Evolutionary conservation across 306 rosid genomes (phyloP), one percentile per base, ranked within the genome.

Genomic region (Rubus idaeus): DNA sequence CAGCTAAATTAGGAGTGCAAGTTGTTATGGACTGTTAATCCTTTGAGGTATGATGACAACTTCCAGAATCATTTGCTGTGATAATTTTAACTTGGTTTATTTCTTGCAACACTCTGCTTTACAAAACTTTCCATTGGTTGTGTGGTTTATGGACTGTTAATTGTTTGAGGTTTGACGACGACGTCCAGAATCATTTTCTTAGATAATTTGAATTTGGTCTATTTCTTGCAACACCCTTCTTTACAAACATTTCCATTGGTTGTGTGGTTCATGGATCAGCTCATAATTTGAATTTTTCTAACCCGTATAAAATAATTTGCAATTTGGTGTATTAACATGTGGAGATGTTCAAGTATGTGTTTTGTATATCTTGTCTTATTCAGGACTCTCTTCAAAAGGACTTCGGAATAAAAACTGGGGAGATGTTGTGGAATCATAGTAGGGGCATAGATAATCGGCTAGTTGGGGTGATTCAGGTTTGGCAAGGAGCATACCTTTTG

Each of bases 391-490:
- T 92, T 85, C 96, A 85, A 75, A 94, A 92, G 78, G 96, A 94
- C 76, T 92, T 86, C 47, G 97, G 98, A 82, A 39, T 64, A 71
- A 94, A 89, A 81, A 91, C 91, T 11, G 98, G 98, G 82, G 97
- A 90, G 82, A 90, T 90, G 96, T 71, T 94, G 72, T 91, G 98
- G 98, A 90, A 79, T 74, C 87, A 84, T 82, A 84, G 97, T 78
- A 87, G 97, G 83, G 98, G 98, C 79, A 77, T 94, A 83, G 98
- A 94, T 84, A 85, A 84, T 80, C 93, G 97, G 79, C 80, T 84
- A 52, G 95, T 94, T 86, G 96, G 96, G 75, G 65, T 77, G 78
- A 83, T 91, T 80, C 95, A 91, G 98, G 98, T 94, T 74, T 79
- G 85, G 68, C 71, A 60, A 62, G 63, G 74, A 74, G 76, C 76